A percentile compares a stretch with the other conserved stretches of the same genome.
These are phyloP conservation scores for Phytophthora citrophthora DNA, from an alignment of 352 stramenopile species.

Conservation along the genomic window DNA sequence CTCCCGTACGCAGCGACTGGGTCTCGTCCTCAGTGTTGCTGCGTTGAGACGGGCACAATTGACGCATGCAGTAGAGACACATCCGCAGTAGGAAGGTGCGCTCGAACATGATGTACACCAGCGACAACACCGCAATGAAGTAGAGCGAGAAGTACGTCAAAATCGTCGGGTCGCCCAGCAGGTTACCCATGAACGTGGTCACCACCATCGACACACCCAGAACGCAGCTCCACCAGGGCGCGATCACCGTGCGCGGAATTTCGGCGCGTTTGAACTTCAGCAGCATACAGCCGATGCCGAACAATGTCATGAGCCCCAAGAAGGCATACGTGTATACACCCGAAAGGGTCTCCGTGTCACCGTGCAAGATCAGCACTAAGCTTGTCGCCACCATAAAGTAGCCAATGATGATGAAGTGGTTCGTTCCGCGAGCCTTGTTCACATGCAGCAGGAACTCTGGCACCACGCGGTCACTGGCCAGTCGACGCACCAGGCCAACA, in stretches of 20 bases:
- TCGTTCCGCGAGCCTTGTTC: slow-evolving; percentile 87
- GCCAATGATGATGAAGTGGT: slow-evolving; percentile 93
- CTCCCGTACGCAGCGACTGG: slow-evolving; percentile 71
- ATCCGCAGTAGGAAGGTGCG: slow-evolving; percentile 87
- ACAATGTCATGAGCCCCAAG: slow-evolving; percentile 94
- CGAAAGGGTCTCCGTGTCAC: slow-evolving; percentile 92
- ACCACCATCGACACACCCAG: slow-evolving; percentile 85
- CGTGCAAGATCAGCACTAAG: slow-evolving; percentile 90
- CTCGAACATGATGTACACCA: slow-evolving; percentile 92
- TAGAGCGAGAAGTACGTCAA: slow-evolving; percentile 92
- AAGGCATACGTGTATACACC: slow-evolving; percentile 97
- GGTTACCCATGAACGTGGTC: slow-evolving; percentile 85
- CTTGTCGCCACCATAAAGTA: slow-evolving; percentile 92
- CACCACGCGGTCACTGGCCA: slow-evolving; percentile 91
- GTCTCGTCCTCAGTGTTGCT: slow-evolving; percentile 45
- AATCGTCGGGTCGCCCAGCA: slow-evolving; percentile 85
- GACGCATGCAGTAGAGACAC: slow-evolving; percentile 79
- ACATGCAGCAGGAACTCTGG: slow-evolving; percentile 80
- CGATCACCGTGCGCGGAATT: slow-evolving; percentile 86
- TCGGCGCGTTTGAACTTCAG: slow-evolving; percentile 95
- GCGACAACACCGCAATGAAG: slow-evolving; percentile 78
- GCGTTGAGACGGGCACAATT: slow-evolving; percentile 74
- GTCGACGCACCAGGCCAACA: slow-evolving; percentile 89
- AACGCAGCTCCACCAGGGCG: slow-evolving; percentile 89
- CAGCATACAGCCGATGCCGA: slow-evolving; percentile 93